These are phyloP conservation scores for Hsuehochloa calcarea DNA, from an alignment of 176 grass and related monocot species.

Conservation along the genomic window DNA sequence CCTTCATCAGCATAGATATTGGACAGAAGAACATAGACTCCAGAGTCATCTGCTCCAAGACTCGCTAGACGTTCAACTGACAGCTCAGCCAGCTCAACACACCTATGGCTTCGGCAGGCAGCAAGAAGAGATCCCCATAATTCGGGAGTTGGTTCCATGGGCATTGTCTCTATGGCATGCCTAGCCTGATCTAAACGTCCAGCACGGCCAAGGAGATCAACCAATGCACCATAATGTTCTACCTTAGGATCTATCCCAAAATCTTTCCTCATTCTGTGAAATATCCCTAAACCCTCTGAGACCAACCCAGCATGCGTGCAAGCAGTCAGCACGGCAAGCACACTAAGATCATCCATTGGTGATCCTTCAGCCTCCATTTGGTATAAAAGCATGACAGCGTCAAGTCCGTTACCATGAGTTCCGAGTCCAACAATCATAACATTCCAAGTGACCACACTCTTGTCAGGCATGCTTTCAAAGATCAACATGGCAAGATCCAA, in stretches of 20 bases:
- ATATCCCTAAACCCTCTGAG: slow-evolving; percentile 49
- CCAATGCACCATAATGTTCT: slow-evolving; percentile 65
- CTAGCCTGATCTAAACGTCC: slow-evolving; percentile 53
- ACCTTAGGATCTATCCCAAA: slow-evolving; percentile 55
- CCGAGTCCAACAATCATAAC: slow-evolving; percentile 69
- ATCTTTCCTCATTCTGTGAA: slow-evolving; percentile 53
- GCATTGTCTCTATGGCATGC: slow-evolving; percentile 57
- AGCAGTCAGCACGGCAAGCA: slow-evolving; percentile 52
- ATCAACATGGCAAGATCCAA: slow-evolving; percentile 50
- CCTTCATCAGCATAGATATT: slow-evolving; percentile 74
- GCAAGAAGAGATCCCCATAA: slow-evolving; percentile 72
- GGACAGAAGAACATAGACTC: slow-evolving; percentile 65
- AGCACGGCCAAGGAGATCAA: slow-evolving; percentile 66
- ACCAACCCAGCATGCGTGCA: slow-evolving; percentile 65
- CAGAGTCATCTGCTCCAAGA: slow-evolving; percentile 63
- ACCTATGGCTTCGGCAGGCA: slow-evolving; percentile 60
- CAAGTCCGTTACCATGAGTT: slow-evolving; percentile 43
- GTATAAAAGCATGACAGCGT: slow-evolving; percentile 51
- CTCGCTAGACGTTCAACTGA: slow-evolving; percentile 48
- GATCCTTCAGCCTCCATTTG: slow-evolving; percentile 48
- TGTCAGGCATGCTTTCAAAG: slow-evolving; percentile 48
- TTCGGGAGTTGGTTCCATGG: slow-evolving; percentile 45
- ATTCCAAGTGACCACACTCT: slow-evolving; percentile 70
- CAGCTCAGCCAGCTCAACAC: slow-evolving; percentile 54
- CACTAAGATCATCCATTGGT: slow-evolving; percentile 62